Base-by-base conservation (phyloP, 805 yeast species). In the Teunomyces kruisii region DNA sequence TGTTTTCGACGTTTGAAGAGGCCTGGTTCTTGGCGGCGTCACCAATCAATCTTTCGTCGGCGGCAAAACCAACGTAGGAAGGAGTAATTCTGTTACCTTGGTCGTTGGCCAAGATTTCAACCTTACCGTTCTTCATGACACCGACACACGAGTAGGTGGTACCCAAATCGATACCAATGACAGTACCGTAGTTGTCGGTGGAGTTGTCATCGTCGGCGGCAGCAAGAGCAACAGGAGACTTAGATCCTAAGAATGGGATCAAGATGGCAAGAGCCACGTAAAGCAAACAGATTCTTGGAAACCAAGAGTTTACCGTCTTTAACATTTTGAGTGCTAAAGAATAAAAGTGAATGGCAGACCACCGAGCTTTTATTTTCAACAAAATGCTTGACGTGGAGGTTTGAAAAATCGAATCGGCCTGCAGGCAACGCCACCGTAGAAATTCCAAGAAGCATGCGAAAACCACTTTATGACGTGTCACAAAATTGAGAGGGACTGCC, bases 61-160 rank as follows among this genome's bases (percentile, higher is more conserved):
- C 94, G 44, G 96, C 88, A 78, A 90, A 90, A 35, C 96, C 96
- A 46, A 91, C 97, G 67, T 86, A 91, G 27, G 97, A 91, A 47
- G 97, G 97, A 46, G 97, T 91, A 49, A 91, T 90, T 80, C 97
- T 88, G 82, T 90, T 90, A 83, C 97, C 97, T 79, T 90, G 97
- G 72, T 91, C 97, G 69, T 90, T 90, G 62, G 97, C 96, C 66
- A 90, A 87, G 70, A 90, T 91, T 74, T 91, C 97, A 43, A 91
- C 97, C 67, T 87, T 80, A 58, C 92, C 95, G 65, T 87, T 87
- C 61, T 89, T 78, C 78, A 89, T 89, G 65, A 89, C 95, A 59
- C 96, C 97, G 52, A 90, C 97, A 83, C 97, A 90, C 42, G 96
- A 89, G 78, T 89, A 89, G 48, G 96, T 89, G 64, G 96, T 88